Evolutionary conservation across 164 flowering plant genomes (phyloP).

Genomic region (Echeveria elegans): DNA sequence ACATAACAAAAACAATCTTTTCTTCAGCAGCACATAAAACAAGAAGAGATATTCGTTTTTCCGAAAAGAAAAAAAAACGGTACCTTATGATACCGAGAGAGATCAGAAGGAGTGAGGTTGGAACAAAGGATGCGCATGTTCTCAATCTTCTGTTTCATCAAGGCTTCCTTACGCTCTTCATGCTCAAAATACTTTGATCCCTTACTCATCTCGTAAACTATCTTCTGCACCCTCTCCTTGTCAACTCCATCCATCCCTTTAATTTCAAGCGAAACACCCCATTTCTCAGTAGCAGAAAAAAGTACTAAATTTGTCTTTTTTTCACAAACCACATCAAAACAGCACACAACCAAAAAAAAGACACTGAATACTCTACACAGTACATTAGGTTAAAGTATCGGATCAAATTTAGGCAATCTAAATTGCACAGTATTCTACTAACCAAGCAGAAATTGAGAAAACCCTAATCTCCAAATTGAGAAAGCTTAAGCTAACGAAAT

Average conservation of each 20-base stretch:
- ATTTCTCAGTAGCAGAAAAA: no score
- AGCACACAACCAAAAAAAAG: no score
- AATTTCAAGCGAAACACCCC: not conserved
- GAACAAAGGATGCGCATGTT: constrained; percentile 48
- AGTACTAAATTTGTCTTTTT: no score
- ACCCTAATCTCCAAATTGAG: no score
- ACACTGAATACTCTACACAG: no score
- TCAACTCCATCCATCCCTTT: constrained; percentile 97
- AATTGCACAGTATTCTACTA: no score
- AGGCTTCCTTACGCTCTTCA: constrained; percentile 77
- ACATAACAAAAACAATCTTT: not conserved
- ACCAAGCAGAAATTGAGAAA: not conserved
- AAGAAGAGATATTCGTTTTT: not conserved
- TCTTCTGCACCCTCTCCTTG: constrained; percentile 87
- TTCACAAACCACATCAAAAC: no score
- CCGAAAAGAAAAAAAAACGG: no score
- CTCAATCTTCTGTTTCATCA: constrained; percentile 57
- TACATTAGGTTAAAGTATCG: no score
- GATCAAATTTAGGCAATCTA: no score
- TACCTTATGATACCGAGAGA: constrained; percentile 71
- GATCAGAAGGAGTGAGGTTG: constrained; percentile 48
- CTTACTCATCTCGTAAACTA: constrained; percentile 93
- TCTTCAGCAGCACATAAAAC: not conserved
- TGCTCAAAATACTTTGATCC: constrained; percentile 93
- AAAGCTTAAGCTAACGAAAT: no score